A percentile compares a stretch with the other conserved stretches of the same genome.
These are phyloP conservation scores for Fusarium tupiense DNA, from an alignment of 2,329 filamentous ascomycete genomes.

Conservation along the genomic window DNA sequence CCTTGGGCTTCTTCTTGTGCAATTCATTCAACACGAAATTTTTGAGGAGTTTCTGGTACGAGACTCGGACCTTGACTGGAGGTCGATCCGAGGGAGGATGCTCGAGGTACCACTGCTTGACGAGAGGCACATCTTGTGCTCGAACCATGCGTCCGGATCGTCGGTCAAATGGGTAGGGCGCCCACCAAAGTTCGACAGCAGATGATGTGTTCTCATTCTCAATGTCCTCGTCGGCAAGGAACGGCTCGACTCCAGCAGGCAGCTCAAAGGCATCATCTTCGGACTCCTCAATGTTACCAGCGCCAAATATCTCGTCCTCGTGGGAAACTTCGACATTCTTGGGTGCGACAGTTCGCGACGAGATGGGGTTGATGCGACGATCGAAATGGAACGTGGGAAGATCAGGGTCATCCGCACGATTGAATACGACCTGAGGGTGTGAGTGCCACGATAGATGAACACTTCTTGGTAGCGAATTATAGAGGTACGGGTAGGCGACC, in stretches of 20 bases:
- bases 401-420: slow-evolving; percentile 85
- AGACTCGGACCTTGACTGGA: slow-evolving; percentile 96
- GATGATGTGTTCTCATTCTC: slow-evolving; percentile 90
- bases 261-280: slow-evolving; percentile 89
- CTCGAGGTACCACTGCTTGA: slow-evolving; percentile 99
- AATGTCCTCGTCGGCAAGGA: slow-evolving; percentile 87
- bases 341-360: slow-evolving; percentile 89
- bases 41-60: slow-evolving; percentile 97
- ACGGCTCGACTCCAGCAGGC: slow-evolving; percentile 82
- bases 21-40: slow-evolving; percentile 96
- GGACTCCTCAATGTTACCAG: slow-evolving; percentile 75
- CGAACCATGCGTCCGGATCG: slow-evolving; percentile 95
- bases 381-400: slow-evolving; percentile 98
- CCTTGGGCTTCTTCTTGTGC: slow-evolving; percentile 95
- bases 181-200: slow-evolving; percentile 97
- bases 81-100: slow-evolving; percentile 87
- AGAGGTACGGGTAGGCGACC: slow-evolving; percentile 92
- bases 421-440: slow-evolving; percentile 91
- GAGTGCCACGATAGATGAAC: slow-evolving; percentile 96
- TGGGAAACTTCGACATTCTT: slow-evolving; percentile 93
- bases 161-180: slow-evolving; percentile 93
- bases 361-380: slow-evolving; percentile 97
- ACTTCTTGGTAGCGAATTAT: slow-evolving; percentile 95
- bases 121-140: slow-evolving; percentile 93
- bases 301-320: slow-evolving; percentile 92